These are phyloP conservation scores for Geosmithia putterillii DNA, from an alignment of 2,329 filamentous ascomycete species.

Conservation along the genomic window DNA sequence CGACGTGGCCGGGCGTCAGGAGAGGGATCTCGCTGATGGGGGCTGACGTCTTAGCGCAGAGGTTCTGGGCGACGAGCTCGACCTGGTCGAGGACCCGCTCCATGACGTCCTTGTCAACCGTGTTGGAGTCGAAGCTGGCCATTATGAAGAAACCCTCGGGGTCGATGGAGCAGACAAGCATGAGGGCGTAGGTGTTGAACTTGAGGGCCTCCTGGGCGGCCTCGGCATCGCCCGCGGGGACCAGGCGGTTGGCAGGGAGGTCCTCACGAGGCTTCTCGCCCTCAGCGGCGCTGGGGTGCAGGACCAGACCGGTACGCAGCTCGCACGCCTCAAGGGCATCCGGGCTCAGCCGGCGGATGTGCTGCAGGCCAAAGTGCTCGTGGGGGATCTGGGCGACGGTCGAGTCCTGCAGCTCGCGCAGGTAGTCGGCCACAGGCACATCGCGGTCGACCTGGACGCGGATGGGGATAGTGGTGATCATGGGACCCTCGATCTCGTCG, in stretches of 20 bases:
- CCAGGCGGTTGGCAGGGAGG: constrained; percentile 35
- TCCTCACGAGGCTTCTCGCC: constrained; percentile 7
- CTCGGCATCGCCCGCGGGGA: constrained; percentile 42
- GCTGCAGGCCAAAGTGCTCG: constrained; percentile 49
- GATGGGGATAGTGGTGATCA: constrained; percentile 48
- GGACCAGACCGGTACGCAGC: constrained; percentile 39
- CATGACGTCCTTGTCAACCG: constrained; percentile 37
- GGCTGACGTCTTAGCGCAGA: constrained; percentile 26
- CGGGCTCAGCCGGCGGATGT: constrained; percentile 43
- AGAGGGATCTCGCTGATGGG: constrained; percentile 20
- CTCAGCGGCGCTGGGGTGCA: constrained; percentile 31
- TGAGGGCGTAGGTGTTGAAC: constrained; percentile 48
- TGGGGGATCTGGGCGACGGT: constrained; percentile 47
- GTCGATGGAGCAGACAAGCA: constrained; percentile 51
- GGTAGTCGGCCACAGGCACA: constrained; percentile 32
- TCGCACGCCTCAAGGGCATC: constrained; percentile 44
- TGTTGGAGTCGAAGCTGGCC: constrained; percentile 53
- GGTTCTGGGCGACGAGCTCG: constrained; percentile 32
- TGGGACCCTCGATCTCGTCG: constrained; percentile 45
- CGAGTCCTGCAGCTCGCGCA: constrained; percentile 43
- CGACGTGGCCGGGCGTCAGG: constrained; percentile 19
- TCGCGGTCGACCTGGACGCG: constrained; percentile 32
- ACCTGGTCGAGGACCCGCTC: constrained; percentile 40
- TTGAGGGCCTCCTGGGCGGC: constrained; percentile 47
- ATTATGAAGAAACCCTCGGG: constrained; percentile 43